Percentiles rank a stretch among this genome's conserved stretches.
Evolutionary conservation across 192 early-diverging fungal genomes (phyloP).

Genomic region (Gorgonomyces haynaldii): DNA sequence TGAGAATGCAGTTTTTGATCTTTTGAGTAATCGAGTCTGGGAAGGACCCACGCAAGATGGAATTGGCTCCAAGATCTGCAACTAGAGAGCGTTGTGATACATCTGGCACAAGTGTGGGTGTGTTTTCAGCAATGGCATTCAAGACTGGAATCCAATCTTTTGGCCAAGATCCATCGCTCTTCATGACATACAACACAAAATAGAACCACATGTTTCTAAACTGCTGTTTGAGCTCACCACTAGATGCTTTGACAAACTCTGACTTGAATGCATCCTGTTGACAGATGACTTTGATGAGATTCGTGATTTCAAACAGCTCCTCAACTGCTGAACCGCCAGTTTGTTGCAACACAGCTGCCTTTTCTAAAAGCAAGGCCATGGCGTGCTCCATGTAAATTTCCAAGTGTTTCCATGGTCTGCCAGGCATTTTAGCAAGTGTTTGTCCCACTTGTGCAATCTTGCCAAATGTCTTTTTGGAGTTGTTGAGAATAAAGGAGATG

Average conservation of each 20-base stretch:
- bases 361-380: slow-evolving; percentile 23
- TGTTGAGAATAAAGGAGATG: slow-evolving; percentile 17
- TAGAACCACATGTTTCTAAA: slow-evolving; percentile 93
- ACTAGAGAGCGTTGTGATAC: slow-evolving; percentile 66
- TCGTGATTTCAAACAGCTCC: slow-evolving; percentile 23
- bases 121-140: slow-evolving; percentile 63
- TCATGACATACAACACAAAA: slow-evolving; percentile 64
- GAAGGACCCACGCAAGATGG: slow-evolving; percentile 56
- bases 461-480: neutral
- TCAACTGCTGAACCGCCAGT: neutral
- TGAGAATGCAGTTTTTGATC: slow-evolving; percentile 39
- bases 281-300: slow-evolving; percentile 24
- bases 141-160: slow-evolving; percentile 62
- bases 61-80: slow-evolving; percentile 76
- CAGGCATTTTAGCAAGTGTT: slow-evolving; percentile 13
- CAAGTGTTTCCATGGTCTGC: slow-evolving; percentile 3
- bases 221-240: slow-evolving; percentile 45
- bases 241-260: slow-evolving; percentile 5
- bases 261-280: slow-evolving; percentile 14
- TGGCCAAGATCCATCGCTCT: slow-evolving; percentile 61
- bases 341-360: slow-evolving; percentile 11
- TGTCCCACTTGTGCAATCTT: slow-evolving; percentile 14
- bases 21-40: slow-evolving; percentile 39
- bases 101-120: slow-evolving; percentile 70
- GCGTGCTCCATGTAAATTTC: slow-evolving; percentile 19